phyloP scores from a whole-genome alignment of 169 alveolate species.

The Babesia bovis region DNA sequence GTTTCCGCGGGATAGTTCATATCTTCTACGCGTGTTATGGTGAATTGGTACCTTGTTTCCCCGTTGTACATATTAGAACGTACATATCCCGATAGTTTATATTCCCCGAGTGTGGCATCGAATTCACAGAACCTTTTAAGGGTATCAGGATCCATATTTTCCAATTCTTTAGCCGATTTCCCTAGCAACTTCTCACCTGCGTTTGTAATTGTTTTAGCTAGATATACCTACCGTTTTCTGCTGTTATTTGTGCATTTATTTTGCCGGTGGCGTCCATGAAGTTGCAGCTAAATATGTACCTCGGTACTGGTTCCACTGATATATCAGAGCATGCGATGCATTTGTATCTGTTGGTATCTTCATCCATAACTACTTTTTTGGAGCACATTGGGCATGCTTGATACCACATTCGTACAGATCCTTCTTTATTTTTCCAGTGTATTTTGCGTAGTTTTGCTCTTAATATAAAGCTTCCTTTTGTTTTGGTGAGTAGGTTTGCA shows the following conservation, averaged over 20 bases:
- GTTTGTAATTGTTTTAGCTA: not conserved
- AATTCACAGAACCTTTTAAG: constrained; percentile 59
- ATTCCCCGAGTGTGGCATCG: constrained; percentile 59
- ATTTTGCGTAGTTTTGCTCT: constrained; percentile 68
- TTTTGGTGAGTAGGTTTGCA: constrained; percentile 39
- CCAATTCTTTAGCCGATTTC: constrained; percentile 65
- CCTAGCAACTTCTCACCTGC: constrained; percentile 51
- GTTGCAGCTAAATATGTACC: constrained; percentile 57
- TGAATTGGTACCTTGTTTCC: constrained; percentile 24
- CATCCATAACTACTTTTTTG: constrained; percentile 70
- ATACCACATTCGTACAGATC: constrained; percentile 66
- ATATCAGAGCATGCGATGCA: constrained; percentile 74
- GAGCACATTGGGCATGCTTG: constrained; percentile 74
- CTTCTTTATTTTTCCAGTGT: constrained; percentile 76
- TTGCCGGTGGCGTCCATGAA: constrained; percentile 69
- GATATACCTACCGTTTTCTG: constrained; percentile 26
- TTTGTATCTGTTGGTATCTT: constrained; percentile 51
- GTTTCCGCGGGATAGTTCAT: constrained; percentile 42
- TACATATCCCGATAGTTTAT: constrained; percentile 34
- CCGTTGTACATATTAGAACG: constrained; percentile 43
- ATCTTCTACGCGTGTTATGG: constrained; percentile 37
- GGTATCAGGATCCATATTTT: constrained; percentile 59
- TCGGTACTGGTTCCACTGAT: constrained; percentile 63
- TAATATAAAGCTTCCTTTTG: constrained; percentile 67
- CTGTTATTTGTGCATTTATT: constrained; percentile 45